These are phyloP conservation scores for Striga asiatica DNA, from an alignment of 257 asterid genomes.

Conservation along the genomic window DNA sequence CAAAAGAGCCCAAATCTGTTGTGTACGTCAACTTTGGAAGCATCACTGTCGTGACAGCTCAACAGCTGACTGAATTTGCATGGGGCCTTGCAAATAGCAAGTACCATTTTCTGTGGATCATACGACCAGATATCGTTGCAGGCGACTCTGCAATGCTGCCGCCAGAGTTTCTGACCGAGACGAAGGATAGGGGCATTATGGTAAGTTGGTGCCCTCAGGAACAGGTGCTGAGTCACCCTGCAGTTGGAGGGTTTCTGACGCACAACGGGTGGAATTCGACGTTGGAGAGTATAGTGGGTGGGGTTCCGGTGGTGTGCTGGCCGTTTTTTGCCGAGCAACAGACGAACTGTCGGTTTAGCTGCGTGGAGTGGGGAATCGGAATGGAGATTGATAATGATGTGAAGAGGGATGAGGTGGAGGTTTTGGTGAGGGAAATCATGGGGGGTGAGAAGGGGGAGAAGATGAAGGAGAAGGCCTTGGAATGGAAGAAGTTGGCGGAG, in stretches of 20 bases:
- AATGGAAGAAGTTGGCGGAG: conserved; percentile 33
- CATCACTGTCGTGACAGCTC: conserved; percentile 22
- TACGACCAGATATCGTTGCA: conserved; percentile 29
- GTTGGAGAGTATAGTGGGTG: conserved; percentile 22
- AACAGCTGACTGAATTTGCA: conserved; percentile 33
- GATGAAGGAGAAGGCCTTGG: conserved; percentile 27
- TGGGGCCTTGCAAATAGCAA: conserved; percentile 43
- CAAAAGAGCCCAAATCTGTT: conserved; percentile 25
- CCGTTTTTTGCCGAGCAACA: conserved; percentile 37
- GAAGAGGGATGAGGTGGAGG: conserved; percentile 33
- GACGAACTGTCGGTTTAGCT: conserved; percentile 30
- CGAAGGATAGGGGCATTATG: conserved; percentile 30
- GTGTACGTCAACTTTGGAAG: conserved; percentile 39
- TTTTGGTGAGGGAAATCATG: conserved; percentile 25
- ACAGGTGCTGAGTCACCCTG: conserved; percentile 29
- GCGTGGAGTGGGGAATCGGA: conserved; percentile 31
- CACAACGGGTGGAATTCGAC: conserved; percentile 49
- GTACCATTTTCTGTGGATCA: conserved; percentile 35
- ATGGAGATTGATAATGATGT: conserved; percentile 30
- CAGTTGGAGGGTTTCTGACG: conserved; percentile 38
- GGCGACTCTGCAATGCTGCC: conserved; percentile 30
- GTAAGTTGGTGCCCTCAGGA: conserved; percentile 40
- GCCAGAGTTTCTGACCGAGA: conserved; percentile 23
- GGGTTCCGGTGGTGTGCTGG: conserved; percentile 39
- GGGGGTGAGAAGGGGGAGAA: conserved; percentile 30